Base-by-base conservation (phyloP, 2,329 filamentous ascomycete species). In the Venturia asperata region DNA sequence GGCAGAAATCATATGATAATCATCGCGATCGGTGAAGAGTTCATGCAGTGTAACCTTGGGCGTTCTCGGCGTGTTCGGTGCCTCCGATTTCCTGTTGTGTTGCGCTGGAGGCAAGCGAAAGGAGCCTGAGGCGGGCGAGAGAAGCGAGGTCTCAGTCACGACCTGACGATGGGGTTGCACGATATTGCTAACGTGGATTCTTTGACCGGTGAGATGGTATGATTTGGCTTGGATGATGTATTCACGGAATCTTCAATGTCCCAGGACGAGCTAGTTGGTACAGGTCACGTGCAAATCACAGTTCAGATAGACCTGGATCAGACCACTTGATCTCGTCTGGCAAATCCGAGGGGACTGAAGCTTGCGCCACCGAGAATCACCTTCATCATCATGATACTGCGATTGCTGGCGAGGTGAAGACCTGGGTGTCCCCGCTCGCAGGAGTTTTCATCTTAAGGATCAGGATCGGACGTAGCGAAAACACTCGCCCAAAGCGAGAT, bases 31-130 rank as follows among this genome's bases (percentile, higher is more conserved):
- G 52, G 52, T 58, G 52, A 58, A 15, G 52, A 58, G 27, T 58
- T 58, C 52, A 58, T 58, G 52, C 52, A 58, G 52, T 58, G 52
- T 15, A 37, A 58, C 52, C 30, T n/a, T n/a, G 37, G 27, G 21
- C 2, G 6, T 58, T 58, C 47, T 13, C 52, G 52, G 52, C 52
- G 52, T 37, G n/a, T 24, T 37, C 30, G 52, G 52, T 37, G 15
- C n/a, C 1, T n/a, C 30, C 52, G 52, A 37, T 37, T 39, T 37
- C n/a, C 5, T 37, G 19, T 58, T 37, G 21, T 52, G 47, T 52
- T 27, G 47, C 47, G 27, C 3, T 27, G 10, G 21, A 10, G 21
- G 11, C 21, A 13, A 49, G 45, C 45, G n/a, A 52, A 27, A 52
- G 17, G 19, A 58, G 49, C 13, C 24, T 17, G 49, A 55, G 15